Evolutionary conservation across 164 flowering plant genomes (phyloP), one percentile per base, ranked within the genome.

Genomic region (Kalanchoe fedtschenkoi): DNA sequence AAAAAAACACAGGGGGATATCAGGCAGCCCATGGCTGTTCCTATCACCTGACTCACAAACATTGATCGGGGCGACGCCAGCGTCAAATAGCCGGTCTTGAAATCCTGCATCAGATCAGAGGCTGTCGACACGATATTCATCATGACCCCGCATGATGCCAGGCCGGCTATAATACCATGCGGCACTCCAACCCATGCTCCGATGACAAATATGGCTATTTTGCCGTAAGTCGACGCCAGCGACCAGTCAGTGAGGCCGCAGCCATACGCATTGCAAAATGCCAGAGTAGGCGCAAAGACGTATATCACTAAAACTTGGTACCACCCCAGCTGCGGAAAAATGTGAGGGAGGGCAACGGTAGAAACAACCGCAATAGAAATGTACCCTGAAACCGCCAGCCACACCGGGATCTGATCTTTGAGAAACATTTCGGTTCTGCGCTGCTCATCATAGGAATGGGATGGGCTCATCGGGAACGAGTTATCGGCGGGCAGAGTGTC

Each of bases 301-400:
- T 47, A 47, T 2, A 47, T 47, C 0, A 47, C 55, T 47, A 47
- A 22, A 24, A 47, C 19, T 22, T 47, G 55, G 5, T 47, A 47
- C 55, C 55, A 47, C 55, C 26, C 55, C 55, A 47, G 55, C 55
- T 47, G 55, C 26, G 55, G 55, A 16, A 47, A 47, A 16, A 47
- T 47, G 30, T 24, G 24, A 22, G 55, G 55, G 21, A 47, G 26
- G 30, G 30, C 55, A 47, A 47, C 26, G 2, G 55, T 47, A 8
- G 55, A 47, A 30, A 47, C 26, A 15, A 47, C 30, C 13, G 55
- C 55, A 24, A 47, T 47, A 4, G 55, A 24, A 47, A 47, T 47
- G 30, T 47, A 47, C 29, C 55, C 55, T 22, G 30, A 24, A 47
- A 24, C 55, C 26, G 55, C 55, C 22, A 47, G 24, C 55, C 55